Percentiles rank a stretch among this genome's conserved stretches.
These are phyloP conservation scores for Tricholoma sp. DNA, from an alignment of 768 basidiomycete genomes.

Conservation along the genomic window DNA sequence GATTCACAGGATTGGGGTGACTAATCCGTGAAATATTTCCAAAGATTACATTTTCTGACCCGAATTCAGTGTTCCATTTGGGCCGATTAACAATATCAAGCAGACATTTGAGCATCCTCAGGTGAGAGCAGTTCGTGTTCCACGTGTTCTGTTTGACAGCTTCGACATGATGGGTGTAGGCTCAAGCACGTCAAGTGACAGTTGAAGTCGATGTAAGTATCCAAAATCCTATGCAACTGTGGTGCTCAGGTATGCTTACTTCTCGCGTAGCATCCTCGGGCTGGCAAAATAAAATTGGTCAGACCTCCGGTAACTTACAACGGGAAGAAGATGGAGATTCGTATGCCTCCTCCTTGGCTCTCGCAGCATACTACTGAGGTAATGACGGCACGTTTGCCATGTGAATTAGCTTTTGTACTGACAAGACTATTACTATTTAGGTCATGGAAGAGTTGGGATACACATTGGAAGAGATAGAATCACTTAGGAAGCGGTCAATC, in stretches of 20 bases:
- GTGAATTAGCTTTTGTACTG: background rate
- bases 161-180: constrained; percentile 35
- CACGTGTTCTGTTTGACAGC: background rate
- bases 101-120: constrained; percentile 89
- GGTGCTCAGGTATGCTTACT: constrained; percentile 11
- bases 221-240: constrained; percentile 26
- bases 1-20: constrained; percentile 75
- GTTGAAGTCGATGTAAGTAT: constrained; percentile 71
- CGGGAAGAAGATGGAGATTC: constrained; percentile 69
- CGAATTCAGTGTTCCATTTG: constrained; percentile 63
- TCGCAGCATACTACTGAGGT: constrained; percentile 83
- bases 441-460: constrained; percentile 32
- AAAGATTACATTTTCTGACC: background rate
- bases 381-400: constrained; percentile 3
- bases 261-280: constrained; percentile 56
- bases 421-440: constrained; percentile 1
- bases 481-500: constrained; percentile 13
- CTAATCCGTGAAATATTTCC: constrained; percentile 13
- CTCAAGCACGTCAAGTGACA: constrained; percentile 66
- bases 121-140: constrained; percentile 20
- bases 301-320: constrained; percentile 81
- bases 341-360: constrained; percentile 78
- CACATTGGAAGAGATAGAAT: constrained; percentile 11
- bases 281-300: constrained; percentile 73
- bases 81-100: constrained; percentile 88